These are phyloP conservation scores for Nevesoporus exiguus DNA, from an alignment of 768 basidiomycete species.

Conservation along the genomic window DNA sequence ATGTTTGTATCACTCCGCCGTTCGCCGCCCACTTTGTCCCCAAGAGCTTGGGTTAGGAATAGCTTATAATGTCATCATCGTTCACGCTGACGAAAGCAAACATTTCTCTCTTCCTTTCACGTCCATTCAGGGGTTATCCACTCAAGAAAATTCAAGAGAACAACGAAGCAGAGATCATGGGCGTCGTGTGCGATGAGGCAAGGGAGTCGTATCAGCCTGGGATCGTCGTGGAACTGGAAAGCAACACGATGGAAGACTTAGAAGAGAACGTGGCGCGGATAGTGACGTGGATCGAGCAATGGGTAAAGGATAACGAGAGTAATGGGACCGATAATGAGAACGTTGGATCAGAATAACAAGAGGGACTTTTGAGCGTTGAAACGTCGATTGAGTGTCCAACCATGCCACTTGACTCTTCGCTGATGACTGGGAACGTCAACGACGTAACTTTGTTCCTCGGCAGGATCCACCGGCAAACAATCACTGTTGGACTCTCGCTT, in stretches of 20 bases:
- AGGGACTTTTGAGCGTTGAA: not conserved
- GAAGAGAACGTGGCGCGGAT: constrained; percentile 86
- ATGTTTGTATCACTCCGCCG: not conserved
- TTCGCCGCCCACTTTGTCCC: not conserved
- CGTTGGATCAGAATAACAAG: not conserved
- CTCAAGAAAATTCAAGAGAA: constrained; percentile 97
- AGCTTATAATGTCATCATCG: not conserved
- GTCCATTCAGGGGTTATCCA: constrained; percentile 63
- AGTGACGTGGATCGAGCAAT: constrained; percentile 80
- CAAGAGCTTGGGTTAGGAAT: not conserved
- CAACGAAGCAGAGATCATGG: constrained; percentile 98
- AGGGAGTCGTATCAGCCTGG: constrained; percentile 79
- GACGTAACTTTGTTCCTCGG: not conserved
- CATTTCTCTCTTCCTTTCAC: not conserved
- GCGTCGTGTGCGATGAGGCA: constrained; percentile 86
- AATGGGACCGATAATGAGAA: not conserved
- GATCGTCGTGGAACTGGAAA: constrained; percentile 81
- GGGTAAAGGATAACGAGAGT: constrained; percentile 42
- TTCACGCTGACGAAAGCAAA: not conserved
- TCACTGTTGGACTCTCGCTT: no score
- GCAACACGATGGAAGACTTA: constrained; percentile 74
- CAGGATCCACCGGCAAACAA: no score
- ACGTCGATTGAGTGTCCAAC: not conserved
- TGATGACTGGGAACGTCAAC: not conserved
- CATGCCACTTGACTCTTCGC: not conserved